Percentiles rank a stretch among this genome's conserved stretches.
phyloP scores from a whole-genome alignment of 140 eudicot genomes.

The Ambrosia hybrid region DNA sequence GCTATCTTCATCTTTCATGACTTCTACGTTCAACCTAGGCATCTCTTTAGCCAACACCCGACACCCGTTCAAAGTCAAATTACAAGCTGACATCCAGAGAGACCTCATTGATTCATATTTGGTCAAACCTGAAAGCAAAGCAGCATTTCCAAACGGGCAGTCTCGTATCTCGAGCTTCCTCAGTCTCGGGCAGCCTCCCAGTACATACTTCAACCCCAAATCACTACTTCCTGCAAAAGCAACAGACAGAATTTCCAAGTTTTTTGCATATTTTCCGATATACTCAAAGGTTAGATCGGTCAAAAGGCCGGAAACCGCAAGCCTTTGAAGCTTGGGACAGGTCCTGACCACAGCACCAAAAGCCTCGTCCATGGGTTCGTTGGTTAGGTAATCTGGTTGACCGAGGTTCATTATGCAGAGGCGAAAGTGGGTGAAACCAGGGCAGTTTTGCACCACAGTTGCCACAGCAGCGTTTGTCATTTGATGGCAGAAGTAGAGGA shows the following conservation, averaged over 20 bases:
- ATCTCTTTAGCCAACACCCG: slow-evolving; percentile 45
- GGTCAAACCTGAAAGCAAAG: slow-evolving; percentile 54
- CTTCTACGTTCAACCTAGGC: slow-evolving; percentile 75
- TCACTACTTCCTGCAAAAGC: slow-evolving; percentile 80
- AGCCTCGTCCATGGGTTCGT: slow-evolving; percentile 77
- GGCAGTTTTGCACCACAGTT: slow-evolving; percentile 62
- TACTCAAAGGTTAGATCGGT: slow-evolving; percentile 65
- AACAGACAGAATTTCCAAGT: slow-evolving; percentile 65
- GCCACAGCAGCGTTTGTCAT: slow-evolving; percentile 83
- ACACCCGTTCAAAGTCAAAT: slow-evolving; percentile 58
- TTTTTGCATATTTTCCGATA: slow-evolving; percentile 68
- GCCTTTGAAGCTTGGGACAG: slow-evolving; percentile 57
- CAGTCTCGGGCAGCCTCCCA: slow-evolving; percentile 59
- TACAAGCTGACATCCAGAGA: slow-evolving; percentile 82
- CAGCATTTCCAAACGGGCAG: slow-evolving; percentile 68
- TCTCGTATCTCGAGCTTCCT: slow-evolving; percentile 72
- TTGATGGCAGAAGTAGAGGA: slow-evolving; percentile 76
- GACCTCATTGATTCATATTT: slow-evolving; percentile 71
- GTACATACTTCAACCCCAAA: slow-evolving; percentile 53
- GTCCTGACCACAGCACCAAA: slow-evolving; percentile 69
- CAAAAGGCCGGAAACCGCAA: slow-evolving; percentile 65
- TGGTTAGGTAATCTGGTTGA: slow-evolving; percentile 61
- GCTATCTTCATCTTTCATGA: slow-evolving; percentile 52
- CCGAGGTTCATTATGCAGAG: slow-evolving; percentile 78
- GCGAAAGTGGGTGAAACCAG: slow-evolving; percentile 67